Evolutionary conservation across 441 rosid species (phyloP), one percentile per base, ranked within the genome.

Genomic region (Cnidoscolus chayamansa): DNA sequence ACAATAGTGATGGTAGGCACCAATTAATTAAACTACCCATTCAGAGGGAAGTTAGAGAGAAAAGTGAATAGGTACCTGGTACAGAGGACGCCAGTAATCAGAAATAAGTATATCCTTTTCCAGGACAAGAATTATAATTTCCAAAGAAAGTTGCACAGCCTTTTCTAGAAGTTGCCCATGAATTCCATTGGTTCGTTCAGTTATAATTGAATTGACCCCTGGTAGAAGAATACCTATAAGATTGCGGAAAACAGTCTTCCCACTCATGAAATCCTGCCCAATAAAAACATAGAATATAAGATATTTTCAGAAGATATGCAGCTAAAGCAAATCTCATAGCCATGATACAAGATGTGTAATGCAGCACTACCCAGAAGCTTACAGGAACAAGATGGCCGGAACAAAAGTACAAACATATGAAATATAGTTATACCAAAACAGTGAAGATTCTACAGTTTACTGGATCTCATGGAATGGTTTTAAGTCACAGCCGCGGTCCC

Each of bases 191-290:
- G 86, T 87, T 40, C 96, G 87, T 77, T 90, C 97, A 71, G 83
- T 84, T 65, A 93, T 90, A 53, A 88, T 67, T 48, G 90, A 83
- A 78, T 90, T 83, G 76, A 92, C 98, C 48, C 98, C 97, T 17
- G 86, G 93, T 75, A 86, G 83, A 78, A 95, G 93, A 72, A 95
- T 85, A 64, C 92, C 82, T 92, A 93, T 95, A 59, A 93, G 85
- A 82, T 93, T 95, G 54, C 92, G 92, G 78, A 88, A 90, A 49
- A 86, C 89, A 78, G 88, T 80, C 86, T 91, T 91, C 75, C 98
- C 99, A 74, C 99, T 91, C 99, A 95, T 95, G 86, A 95, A 95
- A 83, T 95, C 99, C 99, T 94, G 85, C 37, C 72, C 74, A 74
- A 50, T 72, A 76, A 66, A 53, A 71, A 13, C 32, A 30, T 16